A percentile compares a stretch with the other conserved stretches of the same genome.
Evolutionary conservation across 2,329 filamentous ascomycete species (phyloP).

Genomic region (Neoarthrinium moseri): DNA sequence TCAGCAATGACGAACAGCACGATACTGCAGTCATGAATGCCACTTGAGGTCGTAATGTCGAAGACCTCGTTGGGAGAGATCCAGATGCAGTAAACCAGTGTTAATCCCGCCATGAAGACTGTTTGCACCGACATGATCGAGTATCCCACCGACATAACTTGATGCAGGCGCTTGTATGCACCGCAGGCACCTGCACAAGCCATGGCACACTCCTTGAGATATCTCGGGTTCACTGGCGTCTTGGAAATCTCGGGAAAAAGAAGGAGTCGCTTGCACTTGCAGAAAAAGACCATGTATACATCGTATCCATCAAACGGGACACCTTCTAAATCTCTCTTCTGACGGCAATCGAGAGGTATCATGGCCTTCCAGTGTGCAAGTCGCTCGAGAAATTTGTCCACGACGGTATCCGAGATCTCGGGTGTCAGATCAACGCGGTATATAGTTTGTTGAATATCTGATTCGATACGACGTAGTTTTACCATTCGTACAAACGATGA

Average conservation of each 20-base stretch:
- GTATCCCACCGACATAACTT: slow-evolving; percentile 26
- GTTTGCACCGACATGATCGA: slow-evolving; percentile 28
- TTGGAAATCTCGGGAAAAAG: slow-evolving; percentile 20
- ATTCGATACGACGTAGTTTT: slow-evolving; percentile 9
- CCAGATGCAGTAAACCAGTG: slow-evolving; percentile 27
- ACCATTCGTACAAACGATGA: slow-evolving; percentile 8
- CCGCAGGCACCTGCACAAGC: slow-evolving; percentile 23
- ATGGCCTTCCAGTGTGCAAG: slow-evolving; percentile 7
- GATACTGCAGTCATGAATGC: slow-evolving; percentile 22
- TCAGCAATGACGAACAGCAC: slow-evolving; percentile 28
- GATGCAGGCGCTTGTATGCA: slow-evolving; percentile 28
- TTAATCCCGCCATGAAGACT: slow-evolving; percentile 28
- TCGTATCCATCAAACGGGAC: slow-evolving; percentile 1
- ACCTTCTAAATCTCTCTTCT: slow-evolving; percentile 12
- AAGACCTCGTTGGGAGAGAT: slow-evolving; percentile 23
- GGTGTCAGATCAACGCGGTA: slow-evolving; percentile 8
- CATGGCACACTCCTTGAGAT: slow-evolving; percentile 16
- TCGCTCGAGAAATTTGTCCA: slow-evolving; percentile 4
- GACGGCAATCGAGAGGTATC: slow-evolving; percentile 14
- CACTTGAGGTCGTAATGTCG: slow-evolving; percentile 18
- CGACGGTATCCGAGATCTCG: slow-evolving; percentile 1
- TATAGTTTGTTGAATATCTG: slow-evolving; percentile 11
- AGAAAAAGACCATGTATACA: slow-evolving; percentile 19
- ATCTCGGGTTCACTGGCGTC: slow-evolving; percentile 19
- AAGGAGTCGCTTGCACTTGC: slow-evolving; percentile 19